A percentile compares a stretch with the other conserved stretches of the same genome.
phyloP scores from a whole-genome alignment of 2,329 filamentous ascomycete genomes.

The Pseudogymnoascus destructans region DNA sequence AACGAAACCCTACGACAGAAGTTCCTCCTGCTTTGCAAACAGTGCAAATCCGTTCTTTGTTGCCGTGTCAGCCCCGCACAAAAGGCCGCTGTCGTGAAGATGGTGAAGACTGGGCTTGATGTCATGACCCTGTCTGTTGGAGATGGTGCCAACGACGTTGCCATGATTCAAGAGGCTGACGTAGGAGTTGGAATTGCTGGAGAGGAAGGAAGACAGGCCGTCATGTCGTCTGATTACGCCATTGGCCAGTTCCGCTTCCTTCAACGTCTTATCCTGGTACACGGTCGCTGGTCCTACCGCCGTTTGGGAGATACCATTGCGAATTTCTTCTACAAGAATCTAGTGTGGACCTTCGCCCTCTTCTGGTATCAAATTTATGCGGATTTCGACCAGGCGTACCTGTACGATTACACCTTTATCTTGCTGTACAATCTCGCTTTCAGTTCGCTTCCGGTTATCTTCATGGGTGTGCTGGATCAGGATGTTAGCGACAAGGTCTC shows the following conservation, averaged over 20 bases:
- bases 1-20: constrained; percentile 75
- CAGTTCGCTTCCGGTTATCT: constrained; percentile 83
- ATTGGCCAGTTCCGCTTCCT: constrained; percentile 90
- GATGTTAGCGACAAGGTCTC: constrained; percentile 92
- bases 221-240: constrained; percentile 92
- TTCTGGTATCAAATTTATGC: constrained; percentile 97
- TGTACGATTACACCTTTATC: constrained; percentile 97
- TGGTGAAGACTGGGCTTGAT: constrained; percentile 90
- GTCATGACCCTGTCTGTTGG: constrained; percentile 93
- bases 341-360: constrained; percentile 90
- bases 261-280: constrained; percentile 72
- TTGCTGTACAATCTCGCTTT: constrained; percentile 93
- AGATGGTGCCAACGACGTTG: constrained; percentile 89
- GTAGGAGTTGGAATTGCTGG: constrained; percentile 94
- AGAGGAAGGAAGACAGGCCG: constrained; percentile 81
- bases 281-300: constrained; percentile 93
- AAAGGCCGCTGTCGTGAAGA: constrained; percentile 89
- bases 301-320: constrained; percentile 84
- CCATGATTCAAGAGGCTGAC: constrained; percentile 95
- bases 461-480: constrained; percentile 95
- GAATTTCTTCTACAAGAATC: constrained; percentile 99
- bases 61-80: constrained; percentile 94
- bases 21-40: constrained; percentile 89
- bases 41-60: constrained; percentile 91
- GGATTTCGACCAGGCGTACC: constrained; percentile 91